A percentile compares a stretch with the other conserved stretches of the same genome.
phyloP scores from a whole-genome alignment of 1,139 yeast genomes.

The Candida mesenterica region DNA sequence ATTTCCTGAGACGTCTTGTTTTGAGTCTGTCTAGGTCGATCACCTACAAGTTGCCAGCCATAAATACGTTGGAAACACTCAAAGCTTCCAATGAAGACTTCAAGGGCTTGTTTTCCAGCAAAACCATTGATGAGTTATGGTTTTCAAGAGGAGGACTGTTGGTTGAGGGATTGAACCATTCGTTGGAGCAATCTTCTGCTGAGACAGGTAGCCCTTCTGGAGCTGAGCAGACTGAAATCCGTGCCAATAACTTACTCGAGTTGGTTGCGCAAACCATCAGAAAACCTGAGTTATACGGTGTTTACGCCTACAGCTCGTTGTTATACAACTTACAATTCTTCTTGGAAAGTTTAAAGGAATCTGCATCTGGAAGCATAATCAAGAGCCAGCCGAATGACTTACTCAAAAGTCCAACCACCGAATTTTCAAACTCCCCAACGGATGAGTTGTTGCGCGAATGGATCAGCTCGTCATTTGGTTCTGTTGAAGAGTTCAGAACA shows the following conservation, averaged over 20 bases:
- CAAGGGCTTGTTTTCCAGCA: conserved; percentile 52
- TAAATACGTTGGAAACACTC: conserved; percentile 32
- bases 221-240: conserved; percentile 5
- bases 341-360: conserved; percentile 49
- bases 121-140: conserved; percentile 60
- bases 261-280: conserved; percentile 42
- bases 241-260: conserved; percentile 27
- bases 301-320: conserved; percentile 58
- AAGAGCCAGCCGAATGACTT: conserved; percentile 32
- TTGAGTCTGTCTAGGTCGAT: conserved; percentile 15
- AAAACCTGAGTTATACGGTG: conserved; percentile 45
- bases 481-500: conserved; percentile 63
- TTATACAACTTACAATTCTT: conserved; percentile 61
- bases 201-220: conserved; percentile 1
- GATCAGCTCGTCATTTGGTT: conserved; percentile 62
- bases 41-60: conserved; percentile 30
- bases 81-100: conserved; percentile 37
- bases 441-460: conserved; percentile 39
- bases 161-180: conserved; percentile 45
- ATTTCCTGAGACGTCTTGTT: background rate
- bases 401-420: conserved; percentile 41
- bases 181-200: conserved; percentile 26
- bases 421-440: conserved; percentile 37
- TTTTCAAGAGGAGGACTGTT: conserved; percentile 50
- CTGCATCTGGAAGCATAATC: conserved; percentile 14